These are phyloP conservation scores for Globisporangium parvum DNA, from an alignment of 352 stramenopile genomes.

Conservation along the genomic window DNA sequence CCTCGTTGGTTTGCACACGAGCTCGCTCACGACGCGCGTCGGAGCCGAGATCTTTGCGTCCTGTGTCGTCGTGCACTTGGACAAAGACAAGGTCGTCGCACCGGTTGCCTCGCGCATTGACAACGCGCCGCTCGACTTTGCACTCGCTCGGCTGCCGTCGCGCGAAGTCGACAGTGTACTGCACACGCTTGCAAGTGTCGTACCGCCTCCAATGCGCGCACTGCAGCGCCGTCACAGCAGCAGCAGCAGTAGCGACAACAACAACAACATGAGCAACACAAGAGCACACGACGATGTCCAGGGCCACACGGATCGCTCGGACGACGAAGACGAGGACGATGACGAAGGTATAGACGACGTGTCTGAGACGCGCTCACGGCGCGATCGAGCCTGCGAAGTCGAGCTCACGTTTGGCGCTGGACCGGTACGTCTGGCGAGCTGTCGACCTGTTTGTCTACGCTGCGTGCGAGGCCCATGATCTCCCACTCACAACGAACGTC, in stretches of 20 bases:
- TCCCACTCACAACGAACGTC: neutral
- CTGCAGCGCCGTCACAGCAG: neutral
- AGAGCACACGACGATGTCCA: neutral
- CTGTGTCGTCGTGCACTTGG: slow-evolving; percentile 77
- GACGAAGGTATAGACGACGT: slow-evolving; percentile 7
- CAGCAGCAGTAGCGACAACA: neutral
- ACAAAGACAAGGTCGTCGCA: slow-evolving; percentile 80
- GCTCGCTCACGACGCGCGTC: slow-evolving; percentile 64
- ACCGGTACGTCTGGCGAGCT: slow-evolving; percentile 29
- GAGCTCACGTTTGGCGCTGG: slow-evolving; percentile 65
- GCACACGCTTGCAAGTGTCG: slow-evolving; percentile 23
- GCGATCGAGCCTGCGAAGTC: slow-evolving; percentile 25
- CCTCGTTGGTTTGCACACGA: slow-evolving; percentile 82
- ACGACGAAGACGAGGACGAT: neutral
- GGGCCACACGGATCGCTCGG: neutral
- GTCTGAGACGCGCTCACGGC: neutral
- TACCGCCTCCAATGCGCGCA: slow-evolving; percentile 32
- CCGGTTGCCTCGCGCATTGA: slow-evolving; percentile 56
- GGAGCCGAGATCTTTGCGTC: slow-evolving; percentile 73
- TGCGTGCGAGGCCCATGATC: neutral
- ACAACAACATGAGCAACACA: neutral
- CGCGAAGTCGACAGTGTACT: slow-evolving; percentile 40
- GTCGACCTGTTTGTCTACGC: neutral
- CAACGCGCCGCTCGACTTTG: slow-evolving; percentile 45
- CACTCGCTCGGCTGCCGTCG: slow-evolving; percentile 37